These are phyloP conservation scores for Staphylotrichum longicolle DNA, from an alignment of 495 filamentous ascomycete genomes.

Conservation along the genomic window DNA sequence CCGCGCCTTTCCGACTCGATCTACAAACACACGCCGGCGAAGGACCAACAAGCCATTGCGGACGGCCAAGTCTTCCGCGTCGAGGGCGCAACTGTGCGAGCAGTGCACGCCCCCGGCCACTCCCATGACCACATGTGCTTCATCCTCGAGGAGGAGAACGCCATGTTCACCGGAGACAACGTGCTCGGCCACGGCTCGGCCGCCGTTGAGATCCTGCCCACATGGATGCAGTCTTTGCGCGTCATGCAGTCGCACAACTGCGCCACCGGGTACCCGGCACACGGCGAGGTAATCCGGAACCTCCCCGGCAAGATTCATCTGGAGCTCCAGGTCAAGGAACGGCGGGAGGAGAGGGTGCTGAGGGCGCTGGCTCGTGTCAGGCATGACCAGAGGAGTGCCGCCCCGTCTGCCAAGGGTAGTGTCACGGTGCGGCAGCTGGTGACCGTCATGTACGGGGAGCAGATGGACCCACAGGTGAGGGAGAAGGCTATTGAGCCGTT, in stretches of 20 bases:
- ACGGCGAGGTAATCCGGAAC: slow-evolving; percentile 63
- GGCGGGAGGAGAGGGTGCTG: neutral
- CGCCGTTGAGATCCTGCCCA: slow-evolving; percentile 70
- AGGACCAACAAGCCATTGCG: slow-evolving; percentile 50
- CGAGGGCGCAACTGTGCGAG: slow-evolving; percentile 68
- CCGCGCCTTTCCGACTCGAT: slow-evolving; percentile 53
- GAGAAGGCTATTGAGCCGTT: neutral
- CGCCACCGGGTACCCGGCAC: slow-evolving; percentile 71
- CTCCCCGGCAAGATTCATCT: neutral
- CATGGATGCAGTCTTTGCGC: slow-evolving; percentile 64
- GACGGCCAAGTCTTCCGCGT: slow-evolving; percentile 66
- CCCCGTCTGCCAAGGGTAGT: neutral
- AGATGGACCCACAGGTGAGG: neutral
- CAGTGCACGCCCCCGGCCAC: slow-evolving; percentile 72
- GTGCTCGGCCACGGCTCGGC: slow-evolving; percentile 81
- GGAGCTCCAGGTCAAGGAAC: neutral
- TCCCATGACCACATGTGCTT: slow-evolving; percentile 76
- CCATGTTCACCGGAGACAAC: slow-evolving; percentile 84
- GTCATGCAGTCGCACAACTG: slow-evolving; percentile 57
- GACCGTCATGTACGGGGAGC: neutral
- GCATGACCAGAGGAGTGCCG: neutral
- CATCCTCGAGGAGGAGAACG: slow-evolving; percentile 67
- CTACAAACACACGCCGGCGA: slow-evolving; percentile 48
- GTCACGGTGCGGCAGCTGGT: neutral
- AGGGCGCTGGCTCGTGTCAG: neutral